These are phyloP conservation scores for Botrytis medusae DNA, from an alignment of 2,329 filamentous ascomycete genomes.

Conservation along the genomic window DNA sequence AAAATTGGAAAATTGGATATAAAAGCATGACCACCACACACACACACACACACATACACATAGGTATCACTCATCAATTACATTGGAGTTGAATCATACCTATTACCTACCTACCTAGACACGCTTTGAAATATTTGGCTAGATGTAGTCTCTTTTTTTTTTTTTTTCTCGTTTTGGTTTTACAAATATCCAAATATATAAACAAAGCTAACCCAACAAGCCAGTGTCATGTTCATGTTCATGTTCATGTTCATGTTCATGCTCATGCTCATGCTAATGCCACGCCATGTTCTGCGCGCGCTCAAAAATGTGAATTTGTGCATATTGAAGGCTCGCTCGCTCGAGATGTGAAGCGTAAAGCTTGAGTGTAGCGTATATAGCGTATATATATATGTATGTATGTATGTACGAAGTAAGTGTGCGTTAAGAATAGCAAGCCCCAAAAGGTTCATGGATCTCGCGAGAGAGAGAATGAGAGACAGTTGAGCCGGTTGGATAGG, in stretches of 20 bases:
- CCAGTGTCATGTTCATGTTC: background rate
- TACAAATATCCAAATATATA: too few species aligned
- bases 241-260: background rate
- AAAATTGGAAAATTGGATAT: background rate
- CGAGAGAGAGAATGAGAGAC: background rate
- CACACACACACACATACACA: background rate
- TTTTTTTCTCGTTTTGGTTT: too few species aligned
- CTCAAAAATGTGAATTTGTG: background rate
- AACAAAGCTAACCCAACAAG: background rate
- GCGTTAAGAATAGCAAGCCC: too few species aligned
- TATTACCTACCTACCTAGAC: background rate
- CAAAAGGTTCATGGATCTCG: too few species aligned
- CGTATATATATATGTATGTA: too few species aligned
- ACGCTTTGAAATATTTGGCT: too few species aligned
- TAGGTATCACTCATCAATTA: too few species aligned
- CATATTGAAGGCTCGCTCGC: background rate
- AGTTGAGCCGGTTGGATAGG: background rate
- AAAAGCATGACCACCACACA: background rate
- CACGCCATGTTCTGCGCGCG: background rate
- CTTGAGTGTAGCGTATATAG: too few species aligned
- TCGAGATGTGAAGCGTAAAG: too few species aligned
- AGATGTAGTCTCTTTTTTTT: too few species aligned
- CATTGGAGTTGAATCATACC: background rate
- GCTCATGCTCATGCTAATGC: background rate
- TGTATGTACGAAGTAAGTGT: too few species aligned